Evolutionary conservation across 2,329 filamentous ascomycete species (phyloP), one percentile per base, ranked within the genome.

Genomic region (Catunica adiposa): DNA sequence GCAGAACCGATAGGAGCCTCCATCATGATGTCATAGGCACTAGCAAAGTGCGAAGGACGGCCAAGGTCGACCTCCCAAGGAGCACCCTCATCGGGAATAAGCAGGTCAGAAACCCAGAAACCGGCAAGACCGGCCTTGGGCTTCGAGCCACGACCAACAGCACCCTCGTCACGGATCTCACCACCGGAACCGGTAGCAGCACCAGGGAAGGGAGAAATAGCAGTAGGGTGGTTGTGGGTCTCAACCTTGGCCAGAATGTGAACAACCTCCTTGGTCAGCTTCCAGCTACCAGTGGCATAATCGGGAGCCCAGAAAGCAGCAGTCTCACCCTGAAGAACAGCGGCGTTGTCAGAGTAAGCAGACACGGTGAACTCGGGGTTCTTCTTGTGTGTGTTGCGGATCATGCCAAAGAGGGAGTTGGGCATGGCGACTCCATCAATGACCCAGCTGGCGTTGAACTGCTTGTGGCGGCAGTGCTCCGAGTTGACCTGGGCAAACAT

Each of bases 401-500:
- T 98, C 92, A 98, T 97, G 37, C 82, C 82, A 65, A 98, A 98
- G 6, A 98, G 76, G 61, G 84, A 90, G 66, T 84, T 78, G 48
- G 79, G 76, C 76, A 89, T 92, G 61, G 76, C 72, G 61, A 84
- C 75, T 54, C 89, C 89, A 66, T 98, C 89, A 63, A 98, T 94
- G 15, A 83, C 92, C 88, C 92, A 98, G 58, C 82, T 83, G 26
- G 92, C 89, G 68, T 98, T 98, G 78, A 98, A 98, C 63, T 94
- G 86, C 73, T 96, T 94, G 67, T 78, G 76, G 23, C 75, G 73
- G 62, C 76, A 95, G 69, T 97, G 90, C 74, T 98, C 92, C 2
- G 90, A 97, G 73, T 97, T 97, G 67, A 98, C 90, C 70, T 98
- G 92, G 15, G 90, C 90, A 68, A 97, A 98, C 92, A 97, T 97